Base-by-base conservation (phyloP, 208 protist genomes). In the Trypanosomatidae sp. region DNA sequence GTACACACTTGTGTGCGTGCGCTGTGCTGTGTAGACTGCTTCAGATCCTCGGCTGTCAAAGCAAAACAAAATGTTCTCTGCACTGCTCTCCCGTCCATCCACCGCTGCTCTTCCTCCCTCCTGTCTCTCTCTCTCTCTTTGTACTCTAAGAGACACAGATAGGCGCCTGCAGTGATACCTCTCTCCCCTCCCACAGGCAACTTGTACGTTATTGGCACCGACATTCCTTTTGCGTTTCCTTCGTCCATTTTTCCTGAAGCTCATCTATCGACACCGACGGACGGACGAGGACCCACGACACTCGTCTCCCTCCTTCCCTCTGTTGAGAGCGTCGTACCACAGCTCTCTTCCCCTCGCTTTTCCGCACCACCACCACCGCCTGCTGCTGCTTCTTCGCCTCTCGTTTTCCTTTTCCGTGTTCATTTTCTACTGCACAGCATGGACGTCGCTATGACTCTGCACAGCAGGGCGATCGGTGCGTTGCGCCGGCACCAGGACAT, bases 401-500 rank as follows among this genome's bases (percentile, higher is more conserved):
- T 10, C 49, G 19, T 53, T 53, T 25, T 22, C 22, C 36, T 9
- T 30, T 47, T 7, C 39, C 0, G 8, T 47, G 60, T 30, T 22
- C 5, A 1, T 47, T 39, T 12, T 65, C 60, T 13, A 65, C 12
- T 47, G 3, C 39, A 15, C 33, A 19, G 28, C 7, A 15, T 33
- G 19, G 60, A 65, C 17, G 41, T 5, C 41, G 39, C 9, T 17
- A 65, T 30, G 60, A 30, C 9, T 2, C 36, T 44, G 1, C 28
- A 19, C 22, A 13, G 3, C 60, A 47, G 17, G 60, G 60, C 19
- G 39, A 41, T 65, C 30, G n/a, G 39, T 36, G 30, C 73, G 7
- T 44, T 79, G 33, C 30, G 47, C 39, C 39, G 3, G 22, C 62
- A 79, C 47, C 75, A 50, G 53, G 58, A 74, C 55, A 30, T 13